Evolutionary conservation across 2,329 filamentous ascomycete species (phyloP).

Genomic region (Penicillium olsonii): DNA sequence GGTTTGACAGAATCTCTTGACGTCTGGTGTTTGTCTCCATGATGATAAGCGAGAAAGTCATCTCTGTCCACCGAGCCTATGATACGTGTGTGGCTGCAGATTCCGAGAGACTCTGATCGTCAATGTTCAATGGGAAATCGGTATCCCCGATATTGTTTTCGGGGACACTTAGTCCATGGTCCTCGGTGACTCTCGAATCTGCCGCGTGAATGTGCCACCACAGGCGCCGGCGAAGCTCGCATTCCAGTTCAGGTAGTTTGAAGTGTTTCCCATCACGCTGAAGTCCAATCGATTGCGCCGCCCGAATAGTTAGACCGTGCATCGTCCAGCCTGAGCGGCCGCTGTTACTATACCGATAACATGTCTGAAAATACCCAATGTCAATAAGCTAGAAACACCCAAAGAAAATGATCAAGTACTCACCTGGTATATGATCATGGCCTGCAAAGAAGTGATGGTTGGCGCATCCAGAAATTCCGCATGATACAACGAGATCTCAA

Average conservation of each 20-base stretch:
- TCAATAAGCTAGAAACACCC: background rate
- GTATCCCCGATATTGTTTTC: slow-evolving; percentile 50
- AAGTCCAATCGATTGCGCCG: slow-evolving; percentile 52
- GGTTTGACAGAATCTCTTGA: background rate
- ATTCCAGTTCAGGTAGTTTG: slow-evolving; percentile 52
- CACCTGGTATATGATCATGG: slow-evolving; percentile 43
- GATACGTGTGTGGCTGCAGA: slow-evolving; percentile 51
- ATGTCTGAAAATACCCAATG: slow-evolving; percentile 13
- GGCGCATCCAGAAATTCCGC: slow-evolving; percentile 46
- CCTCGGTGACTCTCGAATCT: slow-evolving; percentile 55
- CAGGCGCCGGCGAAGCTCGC: slow-evolving; percentile 55
- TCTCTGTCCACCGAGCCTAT: slow-evolving; percentile 57
- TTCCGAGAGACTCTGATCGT: slow-evolving; percentile 55
- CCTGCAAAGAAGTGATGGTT: slow-evolving; percentile 33
- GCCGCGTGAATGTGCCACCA: slow-evolving; percentile 56
- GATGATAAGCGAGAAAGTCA: slow-evolving; percentile 58
- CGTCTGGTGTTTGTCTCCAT: slow-evolving; percentile 53
- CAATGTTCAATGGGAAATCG: slow-evolving; percentile 47
- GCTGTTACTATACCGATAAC: slow-evolving; percentile 23
- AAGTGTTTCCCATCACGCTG: slow-evolving; percentile 56
- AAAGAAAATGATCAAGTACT: background rate
- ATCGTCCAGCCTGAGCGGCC: slow-evolving; percentile 48
- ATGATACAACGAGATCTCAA: slow-evolving; percentile 44
- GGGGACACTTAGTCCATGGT: slow-evolving; percentile 57
- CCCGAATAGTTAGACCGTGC: slow-evolving; percentile 54